Evolutionary conservation across 257 asterid genomes (phyloP), one percentile per base, ranked within the genome.

Genomic region (Cinchona pubescens): DNA sequence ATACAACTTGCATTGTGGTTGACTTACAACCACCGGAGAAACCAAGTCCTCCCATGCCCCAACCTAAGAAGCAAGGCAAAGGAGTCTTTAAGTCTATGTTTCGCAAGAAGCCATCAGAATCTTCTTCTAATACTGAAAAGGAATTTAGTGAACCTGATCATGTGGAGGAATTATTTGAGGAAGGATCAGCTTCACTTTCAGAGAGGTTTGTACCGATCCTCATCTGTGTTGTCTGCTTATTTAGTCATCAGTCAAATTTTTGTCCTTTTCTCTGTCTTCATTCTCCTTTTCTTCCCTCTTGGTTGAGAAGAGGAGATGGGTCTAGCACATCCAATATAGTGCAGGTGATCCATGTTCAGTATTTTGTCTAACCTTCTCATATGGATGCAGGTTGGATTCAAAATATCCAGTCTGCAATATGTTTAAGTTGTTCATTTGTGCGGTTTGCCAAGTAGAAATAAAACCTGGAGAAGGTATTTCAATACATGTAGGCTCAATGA

Each of bases 401-500:
- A 92, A 90, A 85, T 95, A 95, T 85, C 99, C 98, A 8, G 75
- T 95, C 69, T 88, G 96, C 90, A 93, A 95, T 72, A 90, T 95
- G 96, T 95, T 95, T 65, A 95, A 93, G 94, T 82, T 95, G 83
- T 95, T 95, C 79, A 81, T 89, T 77, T 95, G 99, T 74, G 98
- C 98, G 10, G 89, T 95, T 79, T 95, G 99, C 86, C 98, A 93
- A 93, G 85, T 85, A 32, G 96, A 93, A 76, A 85, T 95, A 79
- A 90, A 95, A 80, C 99, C 97, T 0, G 97, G 97, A 71, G 92
- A 93, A 83, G 98, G 99, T 40, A 83, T 93, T 73, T 95, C 99
- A 4, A 84, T 95, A 80, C 97, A 92, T 43, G 80, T 89, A 0
- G 88, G 87, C 76, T 78, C 88, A 51, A 56, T 73, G 1, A 86